A percentile compares a stretch with the other conserved stretches of the same genome.
phyloP scores from a whole-genome alignment of 2,329 filamentous ascomycete genomes.

The Clarireedia monteithiana region DNA sequence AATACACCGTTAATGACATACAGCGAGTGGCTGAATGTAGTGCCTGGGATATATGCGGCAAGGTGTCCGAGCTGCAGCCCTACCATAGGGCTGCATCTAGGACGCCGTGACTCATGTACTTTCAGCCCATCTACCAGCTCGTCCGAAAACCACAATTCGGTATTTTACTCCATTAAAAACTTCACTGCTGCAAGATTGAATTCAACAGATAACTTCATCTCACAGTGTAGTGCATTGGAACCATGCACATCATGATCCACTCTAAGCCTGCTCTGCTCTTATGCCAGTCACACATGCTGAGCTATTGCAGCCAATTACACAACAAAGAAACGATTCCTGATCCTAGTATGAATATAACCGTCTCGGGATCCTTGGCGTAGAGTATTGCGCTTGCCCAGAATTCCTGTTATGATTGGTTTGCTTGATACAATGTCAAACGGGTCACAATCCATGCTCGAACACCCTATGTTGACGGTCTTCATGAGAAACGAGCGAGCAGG shows the following conservation, averaged over 20 bases:
- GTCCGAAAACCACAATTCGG: background rate
- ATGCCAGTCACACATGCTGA: background rate
- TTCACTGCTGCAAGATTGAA: background rate
- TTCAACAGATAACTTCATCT: too few species aligned
- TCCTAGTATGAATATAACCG: too few species aligned
- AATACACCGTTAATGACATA: too few species aligned
- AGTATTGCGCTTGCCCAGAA: too few species aligned
- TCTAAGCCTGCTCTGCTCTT: background rate
- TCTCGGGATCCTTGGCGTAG: too few species aligned
- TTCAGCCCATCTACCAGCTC: background rate
- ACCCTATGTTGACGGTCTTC: too few species aligned
- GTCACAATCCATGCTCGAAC: too few species aligned
- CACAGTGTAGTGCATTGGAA: background rate
- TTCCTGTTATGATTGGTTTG: too few species aligned
- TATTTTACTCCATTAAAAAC: background rate
- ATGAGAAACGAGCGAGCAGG: too few species aligned
- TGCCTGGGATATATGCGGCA: background rate
- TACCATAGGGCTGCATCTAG: constrained; percentile 2
- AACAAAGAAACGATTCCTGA: background rate
- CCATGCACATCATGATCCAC: background rate
- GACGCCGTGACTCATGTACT: background rate
- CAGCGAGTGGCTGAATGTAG: background rate
- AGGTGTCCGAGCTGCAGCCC: constrained; percentile 4
- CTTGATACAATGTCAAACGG: too few species aligned
- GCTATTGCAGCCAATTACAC: background rate